A percentile compares a stretch with the other conserved stretches of the same genome.
phyloP scores from a whole-genome alignment of 495 filamentous ascomycete species.

The Neurospora sp. region DNA sequence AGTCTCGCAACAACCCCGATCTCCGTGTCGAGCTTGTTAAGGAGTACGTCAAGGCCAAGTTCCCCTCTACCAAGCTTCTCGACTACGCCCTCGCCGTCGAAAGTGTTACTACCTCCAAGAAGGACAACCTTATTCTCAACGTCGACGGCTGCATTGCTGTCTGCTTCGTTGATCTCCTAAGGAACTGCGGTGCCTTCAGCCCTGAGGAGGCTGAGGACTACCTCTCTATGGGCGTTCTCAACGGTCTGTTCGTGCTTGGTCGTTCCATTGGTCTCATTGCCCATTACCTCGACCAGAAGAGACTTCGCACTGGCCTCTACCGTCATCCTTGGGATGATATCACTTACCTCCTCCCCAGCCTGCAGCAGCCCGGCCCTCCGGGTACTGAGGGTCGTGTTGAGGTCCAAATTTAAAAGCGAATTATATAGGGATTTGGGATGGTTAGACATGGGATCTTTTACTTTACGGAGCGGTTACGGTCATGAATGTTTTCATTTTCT shows the following conservation, averaged over 20 bases:
- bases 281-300: slow-evolving; percentile 99
- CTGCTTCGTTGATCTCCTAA: slow-evolving; percentile 95
- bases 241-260: slow-evolving; percentile 96
- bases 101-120: slow-evolving; percentile 97
- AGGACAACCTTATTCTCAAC: slow-evolving; percentile 99
- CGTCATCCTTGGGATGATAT: slow-evolving; percentile 98
- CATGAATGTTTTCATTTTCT: not conserved
- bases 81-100: slow-evolving; percentile 98
- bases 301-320: slow-evolving; percentile 94
- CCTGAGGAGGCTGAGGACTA: slow-evolving; percentile 76
- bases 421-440: not conserved
- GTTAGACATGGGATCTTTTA: not conserved
- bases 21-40: slow-evolving; percentile 98
- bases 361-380: slow-evolving; percentile 57
- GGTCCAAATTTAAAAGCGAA: slow-evolving; percentile 40
- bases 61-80: slow-evolving; percentile 92
- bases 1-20: slow-evolving; percentile 99
- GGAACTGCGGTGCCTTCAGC: slow-evolving; percentile 95
- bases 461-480: not conserved
- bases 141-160: slow-evolving; percentile 96
- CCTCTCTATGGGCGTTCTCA: slow-evolving; percentile 89
- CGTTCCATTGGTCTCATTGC: slow-evolving; percentile 97
- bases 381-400: slow-evolving; percentile 86
- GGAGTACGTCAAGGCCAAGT: slow-evolving; percentile 94
- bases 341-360: slow-evolving; percentile 84